Base-by-base conservation (phyloP, 169 alveolate genomes). In the Plasmodium cynomolgi region DNA sequence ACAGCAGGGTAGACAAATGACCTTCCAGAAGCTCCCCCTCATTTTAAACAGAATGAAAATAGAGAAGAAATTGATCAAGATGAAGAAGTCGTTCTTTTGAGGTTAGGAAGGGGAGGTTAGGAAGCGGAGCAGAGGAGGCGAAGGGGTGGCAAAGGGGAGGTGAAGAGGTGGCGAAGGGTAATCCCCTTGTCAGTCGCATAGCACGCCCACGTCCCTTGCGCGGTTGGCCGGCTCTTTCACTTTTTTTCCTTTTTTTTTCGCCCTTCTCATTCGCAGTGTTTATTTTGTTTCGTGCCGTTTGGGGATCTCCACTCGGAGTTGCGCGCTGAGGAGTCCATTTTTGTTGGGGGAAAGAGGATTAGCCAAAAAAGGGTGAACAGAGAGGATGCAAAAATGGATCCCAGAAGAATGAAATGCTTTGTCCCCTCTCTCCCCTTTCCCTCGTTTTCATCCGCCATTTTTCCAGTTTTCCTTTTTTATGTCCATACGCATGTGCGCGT, bases 41-140 rank as follows among this genome's bases (percentile, higher is more conserved):
- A 90, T 90, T 90, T 23, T 90, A 62, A 90, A 90, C 81, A 90
- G 94, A 62, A 90, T 90, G 94, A 90, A 90, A 68, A 90, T 90
- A 58, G 94, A 90, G 82, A 90, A 90, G 41, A 90, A 90, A 41
- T 44, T 90, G 17, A 58, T 81, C 33, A 34, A 90, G 50, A 81
- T 90, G 94, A 90, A 90, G 68, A 90, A 90, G 47, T 80, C 73
- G n/a, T 86, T 86, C 68, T 85, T 85, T 73, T 85, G 47, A 47
- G 37, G 54, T 8, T 3, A 37, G 72, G 39, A 7, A 31, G 39
- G 20, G n/a, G 34, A 3, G n/a, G n/a, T n/a, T n/a, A n/a, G n/a
- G n/a, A n/a, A n/a, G 29, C 31, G 15, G n/a, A 26, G 56, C 20
- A 23, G 9, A 81, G 34, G 41, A 23, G 56, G 0, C 2, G 29